Conservation (phyloP, 306 rosid genomes). For the Cucumis hystrix region DNA sequence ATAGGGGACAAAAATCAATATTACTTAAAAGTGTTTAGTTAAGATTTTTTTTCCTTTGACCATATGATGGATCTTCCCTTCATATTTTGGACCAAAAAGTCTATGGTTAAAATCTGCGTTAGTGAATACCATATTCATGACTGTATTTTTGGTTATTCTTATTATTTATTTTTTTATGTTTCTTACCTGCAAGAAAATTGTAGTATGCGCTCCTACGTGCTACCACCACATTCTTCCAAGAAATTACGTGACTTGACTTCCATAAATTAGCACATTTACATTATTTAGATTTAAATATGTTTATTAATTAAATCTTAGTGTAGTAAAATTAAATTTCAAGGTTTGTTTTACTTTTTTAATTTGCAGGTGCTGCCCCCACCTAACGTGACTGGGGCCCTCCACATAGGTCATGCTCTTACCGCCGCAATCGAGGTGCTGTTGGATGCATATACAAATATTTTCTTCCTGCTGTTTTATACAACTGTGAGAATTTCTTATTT, state of each 20-base stretch:
- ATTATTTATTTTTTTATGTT: neutral
- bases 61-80: neutral
- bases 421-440: constrained; percentile 75
- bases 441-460: neutral
- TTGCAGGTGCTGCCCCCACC: constrained; percentile 93
- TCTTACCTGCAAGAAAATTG: neutral
- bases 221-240: neutral
- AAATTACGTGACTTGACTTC: neutral
- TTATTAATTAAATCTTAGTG: neutral
- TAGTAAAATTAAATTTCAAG: neutral
- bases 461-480: neutral
- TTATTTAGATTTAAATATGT: neutral
- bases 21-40: neutral
- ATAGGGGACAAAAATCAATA: neutral
- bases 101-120: neutral
- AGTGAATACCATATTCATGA: neutral
- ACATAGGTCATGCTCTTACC: constrained; percentile 93
- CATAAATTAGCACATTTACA: neutral
- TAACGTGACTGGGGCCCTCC: constrained; percentile 93
- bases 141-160: neutral
- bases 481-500: neutral
- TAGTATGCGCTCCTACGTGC: neutral
- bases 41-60: neutral
- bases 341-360: neutral
- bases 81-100: neutral